phyloP scores from a whole-genome alignment of 768 basidiomycete species.

The Suillus ampliporus region DNA sequence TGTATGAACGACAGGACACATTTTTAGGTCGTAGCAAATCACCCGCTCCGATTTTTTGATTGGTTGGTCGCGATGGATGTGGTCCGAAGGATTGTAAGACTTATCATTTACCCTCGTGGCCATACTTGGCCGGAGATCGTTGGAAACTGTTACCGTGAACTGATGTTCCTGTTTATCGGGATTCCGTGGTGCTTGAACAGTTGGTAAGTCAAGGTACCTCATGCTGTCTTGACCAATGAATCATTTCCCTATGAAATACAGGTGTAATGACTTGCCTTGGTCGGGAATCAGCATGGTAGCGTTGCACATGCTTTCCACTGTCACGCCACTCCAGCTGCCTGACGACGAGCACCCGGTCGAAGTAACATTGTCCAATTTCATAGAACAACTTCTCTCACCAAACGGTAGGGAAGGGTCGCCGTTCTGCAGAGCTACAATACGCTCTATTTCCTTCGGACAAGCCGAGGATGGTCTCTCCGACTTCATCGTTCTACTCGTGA shows the following conservation, averaged over 20 bases:
- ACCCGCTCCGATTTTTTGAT: neutral
- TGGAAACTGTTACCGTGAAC: neutral
- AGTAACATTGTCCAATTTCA: neutral
- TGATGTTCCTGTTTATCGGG: neutral
- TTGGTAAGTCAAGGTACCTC: neutral
- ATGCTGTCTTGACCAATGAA: neutral
- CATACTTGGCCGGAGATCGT: neutral
- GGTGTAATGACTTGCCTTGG: conserved; percentile 1
- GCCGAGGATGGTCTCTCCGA: neutral
- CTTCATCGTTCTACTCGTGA: neutral
- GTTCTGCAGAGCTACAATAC: neutral
- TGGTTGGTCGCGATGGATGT: neutral
- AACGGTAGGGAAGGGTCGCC: neutral
- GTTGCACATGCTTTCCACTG: neutral
- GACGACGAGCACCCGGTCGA: neutral
- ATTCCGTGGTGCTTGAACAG: conserved; percentile 4
- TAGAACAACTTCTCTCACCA: conserved; percentile 9
- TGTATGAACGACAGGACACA: neutral
- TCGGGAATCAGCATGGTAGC: conserved; percentile 3
- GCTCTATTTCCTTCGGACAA: conserved; percentile 5
- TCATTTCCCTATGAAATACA: neutral
- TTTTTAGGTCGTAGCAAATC: neutral
- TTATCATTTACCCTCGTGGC: neutral
- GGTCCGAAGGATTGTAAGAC: neutral
- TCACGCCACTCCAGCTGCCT: neutral